Conservation (phyloP, 2,329 filamentous ascomycete genomes). For the Nothomitra cinnamomea region DNA sequence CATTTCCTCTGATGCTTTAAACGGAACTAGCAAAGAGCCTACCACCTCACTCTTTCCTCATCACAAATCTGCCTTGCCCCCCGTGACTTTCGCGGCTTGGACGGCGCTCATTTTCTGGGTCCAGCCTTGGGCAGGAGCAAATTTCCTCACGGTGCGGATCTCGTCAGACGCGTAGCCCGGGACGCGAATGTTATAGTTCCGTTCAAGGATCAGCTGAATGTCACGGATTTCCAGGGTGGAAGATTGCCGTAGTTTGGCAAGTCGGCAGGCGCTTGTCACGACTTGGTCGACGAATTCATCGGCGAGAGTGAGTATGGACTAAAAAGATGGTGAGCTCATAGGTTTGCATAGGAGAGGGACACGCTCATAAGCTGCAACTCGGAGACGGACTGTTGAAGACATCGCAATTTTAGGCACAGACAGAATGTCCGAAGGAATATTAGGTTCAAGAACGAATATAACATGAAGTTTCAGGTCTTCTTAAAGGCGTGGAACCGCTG, state of each 20-base stretch:
- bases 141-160: constrained; percentile 82
- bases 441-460: too few species aligned
- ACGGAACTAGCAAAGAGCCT: not conserved
- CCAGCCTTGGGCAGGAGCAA: constrained; percentile 76
- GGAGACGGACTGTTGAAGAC: too few species aligned
- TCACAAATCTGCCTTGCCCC: constrained; percentile 6
- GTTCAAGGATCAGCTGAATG: constrained; percentile 66
- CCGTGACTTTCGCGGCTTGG: constrained; percentile 65
- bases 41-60: too few species aligned
- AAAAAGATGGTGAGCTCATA: constrained; percentile 5
- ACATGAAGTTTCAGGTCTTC: too few species aligned
- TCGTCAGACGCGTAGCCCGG: constrained; percentile 92
- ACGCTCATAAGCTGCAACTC: not conserved
- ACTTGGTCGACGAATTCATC: constrained; percentile 93
- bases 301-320: constrained; percentile 77
- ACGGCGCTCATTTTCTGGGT: constrained; percentile 95
- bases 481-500: not conserved
- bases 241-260: constrained; percentile 83
- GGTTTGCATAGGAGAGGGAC: not conserved
- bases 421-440: too few species aligned
- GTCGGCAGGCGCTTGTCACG: constrained; percentile 68
- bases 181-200: constrained; percentile 79
- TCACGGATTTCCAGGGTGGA: constrained; percentile 81
- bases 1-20: too few species aligned
- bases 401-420: too few species aligned